These are phyloP conservation scores for Camelina hispida DNA, from an alignment of 345 rosid genomes.

Conservation along the genomic window DNA sequence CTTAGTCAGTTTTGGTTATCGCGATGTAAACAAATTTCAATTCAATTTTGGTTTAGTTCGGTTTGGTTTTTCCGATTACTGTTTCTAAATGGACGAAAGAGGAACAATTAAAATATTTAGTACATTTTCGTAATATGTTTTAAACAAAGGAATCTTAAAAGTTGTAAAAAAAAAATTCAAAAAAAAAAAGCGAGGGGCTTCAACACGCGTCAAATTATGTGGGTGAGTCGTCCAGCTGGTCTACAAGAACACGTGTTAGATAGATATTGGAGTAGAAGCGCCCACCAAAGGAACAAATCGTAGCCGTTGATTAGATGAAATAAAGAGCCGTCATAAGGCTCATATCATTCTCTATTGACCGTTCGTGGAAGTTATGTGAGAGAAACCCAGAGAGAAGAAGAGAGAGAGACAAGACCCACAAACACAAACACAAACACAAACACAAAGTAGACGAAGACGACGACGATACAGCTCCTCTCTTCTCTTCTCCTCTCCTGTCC, in stretches of 20 bases:
- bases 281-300: slow-evolving; percentile 45
- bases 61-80: background rate
- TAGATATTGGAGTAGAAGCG: slow-evolving; percentile 15
- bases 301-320: slow-evolving; percentile 42
- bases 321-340: slow-evolving; percentile 43
- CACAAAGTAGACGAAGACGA: slow-evolving; percentile 8
- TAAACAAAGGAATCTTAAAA: slow-evolving; percentile 22
- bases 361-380: slow-evolving; percentile 51
- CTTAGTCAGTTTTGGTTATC: background rate
- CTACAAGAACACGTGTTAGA: slow-evolving; percentile 4
- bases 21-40: background rate
- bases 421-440: slow-evolving; percentile 12
- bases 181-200: slow-evolving; percentile 14
- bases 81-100: slow-evolving; percentile 2
- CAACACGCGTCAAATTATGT: slow-evolving; percentile 44
- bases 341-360: slow-evolving; percentile 42
- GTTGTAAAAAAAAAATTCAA: background rate
- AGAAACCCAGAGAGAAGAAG: slow-evolving; percentile 43
- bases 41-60: background rate
- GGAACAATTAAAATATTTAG: background rate
- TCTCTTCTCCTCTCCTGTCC: slow-evolving; percentile 13
- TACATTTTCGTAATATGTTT: background rate
- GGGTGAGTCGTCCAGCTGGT: slow-evolving; percentile 40
- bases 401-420: slow-evolving; percentile 38
- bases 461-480: slow-evolving; percentile 12